Conservation (phyloP, 805 yeast species). For the Jamesozyma spencerorum region DNA sequence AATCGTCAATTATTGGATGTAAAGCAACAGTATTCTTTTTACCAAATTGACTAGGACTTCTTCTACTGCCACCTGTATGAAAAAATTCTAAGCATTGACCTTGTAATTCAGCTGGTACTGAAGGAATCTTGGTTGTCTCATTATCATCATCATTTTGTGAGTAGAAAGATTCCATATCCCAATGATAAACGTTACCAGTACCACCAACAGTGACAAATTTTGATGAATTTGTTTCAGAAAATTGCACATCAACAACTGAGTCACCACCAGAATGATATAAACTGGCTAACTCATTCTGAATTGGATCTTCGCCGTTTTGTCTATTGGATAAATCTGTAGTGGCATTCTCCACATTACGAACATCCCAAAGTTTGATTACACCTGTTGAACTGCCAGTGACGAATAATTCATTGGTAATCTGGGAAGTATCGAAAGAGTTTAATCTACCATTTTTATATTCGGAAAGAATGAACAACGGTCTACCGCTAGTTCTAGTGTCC, state of each 20-base stretch:
- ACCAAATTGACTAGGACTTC: conserved; percentile 11
- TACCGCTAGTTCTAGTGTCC: conserved; percentile 25
- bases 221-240: conserved; percentile 23
- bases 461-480: conserved; percentile 18
- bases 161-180: conserved; percentile 31
- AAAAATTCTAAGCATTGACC: conserved; percentile 25
- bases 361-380: conserved; percentile 29
- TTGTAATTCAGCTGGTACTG: conserved; percentile 26
- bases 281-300: conserved; percentile 20
- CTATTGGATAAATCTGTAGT: conserved; percentile 19
- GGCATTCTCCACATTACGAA: conserved; percentile 24
- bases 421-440: conserved; percentile 24
- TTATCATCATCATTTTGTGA: conserved; percentile 39
- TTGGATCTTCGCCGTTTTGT: conserved; percentile 24
- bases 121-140: conserved; percentile 31
- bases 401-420: conserved; percentile 21
- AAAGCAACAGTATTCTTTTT: conserved; percentile 22
- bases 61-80: conserved; percentile 25
- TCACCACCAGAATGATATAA: conserved; percentile 28
- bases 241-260: conserved; percentile 26
- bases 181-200: conserved; percentile 28
- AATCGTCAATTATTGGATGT: conserved; percentile 23
- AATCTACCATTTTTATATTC: conserved; percentile 25
- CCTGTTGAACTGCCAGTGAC: conserved; percentile 29
- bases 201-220: conserved; percentile 28